A percentile compares a stretch with the other conserved stretches of the same genome.
phyloP scores from a whole-genome alignment of 768 basidiomycete species.

The Coprinopsis marcescibilis region DNA sequence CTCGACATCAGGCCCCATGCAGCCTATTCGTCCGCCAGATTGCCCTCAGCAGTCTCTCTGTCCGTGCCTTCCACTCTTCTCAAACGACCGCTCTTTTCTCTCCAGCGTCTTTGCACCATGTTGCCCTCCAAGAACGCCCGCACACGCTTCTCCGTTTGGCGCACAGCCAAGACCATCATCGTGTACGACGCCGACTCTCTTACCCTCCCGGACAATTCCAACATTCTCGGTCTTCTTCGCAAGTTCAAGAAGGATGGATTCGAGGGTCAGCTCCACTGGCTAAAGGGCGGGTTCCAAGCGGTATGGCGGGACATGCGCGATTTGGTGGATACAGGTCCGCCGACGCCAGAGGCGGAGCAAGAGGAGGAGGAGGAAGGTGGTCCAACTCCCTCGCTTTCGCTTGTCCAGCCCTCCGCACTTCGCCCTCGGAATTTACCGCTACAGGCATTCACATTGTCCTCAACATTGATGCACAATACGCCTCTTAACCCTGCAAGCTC shows the following conservation, averaged over 20 bases:
- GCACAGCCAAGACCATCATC: constrained; percentile 54
- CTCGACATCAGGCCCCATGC: constrained; percentile 88
- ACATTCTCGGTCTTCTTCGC: constrained; percentile 66
- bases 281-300: constrained; percentile 78
- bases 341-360: constrained; percentile 45
- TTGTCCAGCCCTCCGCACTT: constrained; percentile 26
- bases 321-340: constrained; percentile 46
- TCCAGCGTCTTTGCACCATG: constrained; percentile 74
- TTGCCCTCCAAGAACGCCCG: constrained; percentile 59
- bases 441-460: constrained; percentile 56
- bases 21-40: constrained; percentile 57
- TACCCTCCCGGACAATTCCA: constrained; percentile 54
- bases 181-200: constrained; percentile 82
- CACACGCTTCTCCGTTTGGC: constrained; percentile 55
- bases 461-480: constrained; percentile 30
- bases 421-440: constrained; percentile 57
- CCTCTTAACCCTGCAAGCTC: constrained; percentile 19
- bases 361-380: constrained; percentile 44
- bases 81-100: constrained; percentile 82
- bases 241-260: constrained; percentile 60
- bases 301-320: constrained; percentile 50
- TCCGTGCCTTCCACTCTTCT: constrained; percentile 93
- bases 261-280: constrained; percentile 63
- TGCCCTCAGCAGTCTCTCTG: constrained; percentile 71
- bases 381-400: constrained; percentile 10